Conservation (phyloP, 2,329 filamentous ascomycete genomes). For the Neonectria neomacrospora region DNA sequence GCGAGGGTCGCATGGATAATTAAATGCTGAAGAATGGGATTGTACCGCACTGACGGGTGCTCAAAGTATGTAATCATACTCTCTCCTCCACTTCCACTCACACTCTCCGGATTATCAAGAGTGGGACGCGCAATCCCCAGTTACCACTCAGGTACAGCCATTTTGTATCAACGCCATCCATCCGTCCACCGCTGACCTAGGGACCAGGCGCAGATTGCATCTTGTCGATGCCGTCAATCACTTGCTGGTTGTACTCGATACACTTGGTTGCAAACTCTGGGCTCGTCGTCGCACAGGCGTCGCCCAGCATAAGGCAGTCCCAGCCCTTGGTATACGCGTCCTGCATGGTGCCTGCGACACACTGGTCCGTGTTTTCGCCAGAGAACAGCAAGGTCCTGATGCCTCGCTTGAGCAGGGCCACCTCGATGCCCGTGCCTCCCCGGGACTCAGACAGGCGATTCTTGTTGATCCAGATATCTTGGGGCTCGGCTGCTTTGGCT, state of each 20-base stretch:
- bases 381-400: slow-evolving; percentile 65
- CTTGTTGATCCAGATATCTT: slow-evolving; percentile 50
- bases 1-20: not conserved
- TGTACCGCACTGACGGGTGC: not conserved
- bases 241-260: slow-evolving; percentile 9
- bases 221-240: not conserved
- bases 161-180: too few species aligned
- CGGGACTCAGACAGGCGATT: not conserved
- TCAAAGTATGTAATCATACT: too few species aligned
- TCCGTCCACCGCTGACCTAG: too few species aligned
- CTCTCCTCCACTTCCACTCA: not conserved
- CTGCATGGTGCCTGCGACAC: slow-evolving; percentile 18
- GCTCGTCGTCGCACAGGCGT: slow-evolving; percentile 14
- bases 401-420: slow-evolving; percentile 47
- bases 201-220: not conserved
- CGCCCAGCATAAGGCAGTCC: slow-evolving; percentile 19
- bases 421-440: not conserved
- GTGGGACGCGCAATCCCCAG: not conserved
- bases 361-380: slow-evolving; percentile 67
- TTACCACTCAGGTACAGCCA: too few species aligned
- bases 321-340: slow-evolving; percentile 15
- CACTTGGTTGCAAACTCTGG: slow-evolving; percentile 12
- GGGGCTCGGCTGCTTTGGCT: not conserved
- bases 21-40: not conserved
- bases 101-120: not conserved